Evolutionary conservation across 75 land plant genomes (phyloP).

Genomic region (Selaginella tamariscina): DNA sequence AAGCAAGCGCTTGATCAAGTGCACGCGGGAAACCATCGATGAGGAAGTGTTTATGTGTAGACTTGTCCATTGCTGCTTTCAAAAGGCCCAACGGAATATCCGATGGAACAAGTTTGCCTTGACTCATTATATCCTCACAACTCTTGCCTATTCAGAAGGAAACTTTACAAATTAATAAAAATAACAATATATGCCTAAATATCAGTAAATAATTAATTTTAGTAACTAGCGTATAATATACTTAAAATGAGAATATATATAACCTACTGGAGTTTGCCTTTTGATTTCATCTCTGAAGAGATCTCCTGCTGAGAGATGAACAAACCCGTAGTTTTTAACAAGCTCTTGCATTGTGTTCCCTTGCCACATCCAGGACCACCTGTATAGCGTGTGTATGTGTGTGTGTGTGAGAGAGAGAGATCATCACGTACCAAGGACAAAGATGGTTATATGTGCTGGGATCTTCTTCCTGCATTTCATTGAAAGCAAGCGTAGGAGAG

Average conservation of each 20-base stretch:
- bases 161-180: too few relatives aligned
- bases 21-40: conserved; percentile 12
- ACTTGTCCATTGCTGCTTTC: conserved; percentile 18
- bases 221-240: too few relatives aligned
- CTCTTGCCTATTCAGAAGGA: conserved; percentile 18
- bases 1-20: not conserved
- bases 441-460: not conserved
- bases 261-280: conserved; percentile 15
- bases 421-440: not conserved
- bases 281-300: conserved; percentile 27
- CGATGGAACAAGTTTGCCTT: conserved; percentile 24
- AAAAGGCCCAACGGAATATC: conserved; percentile 20
- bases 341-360: conserved; percentile 37
- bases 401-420: too few relatives aligned
- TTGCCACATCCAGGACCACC: conserved; percentile 40
- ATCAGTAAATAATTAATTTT: too few relatives aligned
- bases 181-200: too few relatives aligned
- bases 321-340: conserved; percentile 24
- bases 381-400: too few relatives aligned
- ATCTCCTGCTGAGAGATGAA: conserved; percentile 32
- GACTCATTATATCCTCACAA: conserved; percentile 20
- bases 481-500: not conserved
- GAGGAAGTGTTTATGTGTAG: not conserved
- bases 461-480: not conserved
- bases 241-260: too few relatives aligned